Conservation (phyloP, 192 early-diverging fungal genomes). For the Entophlyctis luteolus region DNA sequence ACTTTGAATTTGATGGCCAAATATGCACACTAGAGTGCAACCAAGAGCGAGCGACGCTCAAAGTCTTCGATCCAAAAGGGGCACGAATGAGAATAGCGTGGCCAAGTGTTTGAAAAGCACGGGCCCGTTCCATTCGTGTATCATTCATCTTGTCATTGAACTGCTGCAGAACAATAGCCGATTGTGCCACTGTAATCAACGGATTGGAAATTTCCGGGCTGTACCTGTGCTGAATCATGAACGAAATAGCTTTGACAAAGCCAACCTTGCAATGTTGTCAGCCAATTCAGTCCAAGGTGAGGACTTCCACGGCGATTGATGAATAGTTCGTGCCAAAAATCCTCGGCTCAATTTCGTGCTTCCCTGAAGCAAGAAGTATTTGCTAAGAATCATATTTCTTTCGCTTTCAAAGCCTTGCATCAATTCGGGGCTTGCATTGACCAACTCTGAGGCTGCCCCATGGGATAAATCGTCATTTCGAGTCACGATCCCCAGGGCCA, state of each 20-base stretch:
- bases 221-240: neutral
- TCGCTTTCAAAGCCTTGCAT: conserved; percentile 18
- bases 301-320: conserved; percentile 38
- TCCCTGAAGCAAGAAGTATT: conserved; percentile 35
- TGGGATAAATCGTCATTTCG: conserved; percentile 59
- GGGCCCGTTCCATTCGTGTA: neutral
- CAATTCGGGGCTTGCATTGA: conserved; percentile 43
- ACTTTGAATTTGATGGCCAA: conserved; percentile 4
- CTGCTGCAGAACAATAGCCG: conserved; percentile 8
- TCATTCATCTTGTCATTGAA: neutral
- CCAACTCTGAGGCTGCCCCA: conserved; percentile 61
- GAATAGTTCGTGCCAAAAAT: conserved; percentile 37
- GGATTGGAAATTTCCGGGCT: conserved; percentile 5
- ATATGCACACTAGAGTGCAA: conserved; percentile 9
- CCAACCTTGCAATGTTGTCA: conserved; percentile 22
- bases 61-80: neutral
- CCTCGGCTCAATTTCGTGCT: conserved; percentile 29
- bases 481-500: conserved; percentile 65
- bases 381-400: conserved; percentile 26
- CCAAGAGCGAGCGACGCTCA: neutral
- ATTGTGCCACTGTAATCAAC: conserved; percentile 2
- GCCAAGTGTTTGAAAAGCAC: conserved; percentile 1
- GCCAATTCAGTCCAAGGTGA: conserved; percentile 26
- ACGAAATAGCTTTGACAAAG: neutral
- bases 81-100: conserved; percentile 11